Percentiles rank a stretch among this genome's conserved stretches.
These are phyloP conservation scores for Cladosporium velox DNA, from an alignment of 2,329 filamentous ascomycete species.

Conservation along the genomic window DNA sequence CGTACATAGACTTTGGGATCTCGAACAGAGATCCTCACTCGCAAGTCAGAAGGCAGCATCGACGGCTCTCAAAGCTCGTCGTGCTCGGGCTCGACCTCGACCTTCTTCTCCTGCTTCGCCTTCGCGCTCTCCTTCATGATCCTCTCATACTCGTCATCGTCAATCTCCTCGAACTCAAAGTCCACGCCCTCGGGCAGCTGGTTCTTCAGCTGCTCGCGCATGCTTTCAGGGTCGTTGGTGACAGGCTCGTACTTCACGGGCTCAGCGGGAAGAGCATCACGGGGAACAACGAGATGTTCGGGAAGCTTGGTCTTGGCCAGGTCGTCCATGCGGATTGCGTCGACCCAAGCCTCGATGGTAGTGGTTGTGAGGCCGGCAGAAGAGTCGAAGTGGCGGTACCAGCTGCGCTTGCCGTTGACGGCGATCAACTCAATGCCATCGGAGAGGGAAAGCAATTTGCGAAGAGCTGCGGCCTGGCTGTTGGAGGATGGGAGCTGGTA, in stretches of 20 bases:
- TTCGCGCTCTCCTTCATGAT: conserved; percentile 33
- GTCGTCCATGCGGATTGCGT: conserved; percentile 87
- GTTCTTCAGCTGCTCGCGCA: conserved; percentile 31
- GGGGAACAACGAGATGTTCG: conserved; percentile 46
- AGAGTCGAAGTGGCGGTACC: conserved; percentile 76
- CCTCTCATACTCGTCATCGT: conserved; percentile 37
- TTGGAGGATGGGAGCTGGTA: conserved; percentile 70
- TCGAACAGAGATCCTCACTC: neutral
- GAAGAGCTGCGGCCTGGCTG: conserved; percentile 56
- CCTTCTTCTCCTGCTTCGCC: conserved; percentile 5
- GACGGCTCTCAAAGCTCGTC: conserved; percentile 16
- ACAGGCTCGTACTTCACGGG: conserved; percentile 28
- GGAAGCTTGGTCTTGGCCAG: conserved; percentile 72
- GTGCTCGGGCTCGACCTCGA: conserved; percentile 9
- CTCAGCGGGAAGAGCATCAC: conserved; percentile 32
- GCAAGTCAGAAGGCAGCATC: neutral
- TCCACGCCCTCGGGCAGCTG: conserved; percentile 37
- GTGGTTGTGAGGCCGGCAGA: conserved; percentile 48
- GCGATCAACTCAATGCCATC: conserved; percentile 70
- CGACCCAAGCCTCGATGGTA: conserved; percentile 78
- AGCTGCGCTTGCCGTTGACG: conserved; percentile 79
- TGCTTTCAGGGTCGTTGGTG: conserved; percentile 17
- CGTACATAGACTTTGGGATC: neutral
- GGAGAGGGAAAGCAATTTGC: conserved; percentile 63
- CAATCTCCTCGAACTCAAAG: conserved; percentile 39